Conservation (phyloP, 306 rosid genomes). For the Delonix regia region DNA sequence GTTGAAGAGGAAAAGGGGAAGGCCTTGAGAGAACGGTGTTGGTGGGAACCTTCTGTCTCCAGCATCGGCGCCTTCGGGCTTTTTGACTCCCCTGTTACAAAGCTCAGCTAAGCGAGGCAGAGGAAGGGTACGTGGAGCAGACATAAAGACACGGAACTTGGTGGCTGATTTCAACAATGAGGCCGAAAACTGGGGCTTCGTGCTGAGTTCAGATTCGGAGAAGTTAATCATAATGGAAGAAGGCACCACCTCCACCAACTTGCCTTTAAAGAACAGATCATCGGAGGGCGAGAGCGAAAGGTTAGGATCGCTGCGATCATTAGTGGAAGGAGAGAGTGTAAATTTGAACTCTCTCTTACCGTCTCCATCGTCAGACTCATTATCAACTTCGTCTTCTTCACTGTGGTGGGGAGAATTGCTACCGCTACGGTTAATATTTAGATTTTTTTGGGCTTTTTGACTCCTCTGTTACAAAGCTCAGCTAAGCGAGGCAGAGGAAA, state of each 20-base stretch:
- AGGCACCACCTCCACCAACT: conserved; percentile 67
- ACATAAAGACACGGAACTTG: conserved; percentile 78
- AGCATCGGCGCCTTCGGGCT: too few species aligned
- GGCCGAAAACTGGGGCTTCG: conserved; percentile 64
- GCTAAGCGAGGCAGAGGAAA: too few species aligned
- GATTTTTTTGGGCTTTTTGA: too few species aligned
- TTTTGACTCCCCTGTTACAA: too few species aligned
- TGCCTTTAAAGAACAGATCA: conserved; percentile 77
- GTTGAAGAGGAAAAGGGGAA: too few species aligned
- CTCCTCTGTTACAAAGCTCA: too few species aligned
- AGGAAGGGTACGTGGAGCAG: too few species aligned
- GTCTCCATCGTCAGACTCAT: conserved; percentile 38
- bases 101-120: too few species aligned
- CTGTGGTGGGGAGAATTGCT: not conserved
- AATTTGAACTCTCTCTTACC: conserved; percentile 74
- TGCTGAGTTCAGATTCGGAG: conserved; percentile 62
- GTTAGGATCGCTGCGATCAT: conserved; percentile 63
- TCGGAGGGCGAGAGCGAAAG: conserved; percentile 80
- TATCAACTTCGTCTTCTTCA: conserved; percentile 24
- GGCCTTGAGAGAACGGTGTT: too few species aligned
- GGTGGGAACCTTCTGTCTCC: too few species aligned
- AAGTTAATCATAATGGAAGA: conserved; percentile 44
- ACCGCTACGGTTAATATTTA: not conserved
- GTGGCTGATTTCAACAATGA: conserved; percentile 87
- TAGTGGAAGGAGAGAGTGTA: conserved; percentile 71